phyloP scores from a whole-genome alignment of 2,329 filamentous ascomycete genomes.

The Chaetomium sp. region DNA sequence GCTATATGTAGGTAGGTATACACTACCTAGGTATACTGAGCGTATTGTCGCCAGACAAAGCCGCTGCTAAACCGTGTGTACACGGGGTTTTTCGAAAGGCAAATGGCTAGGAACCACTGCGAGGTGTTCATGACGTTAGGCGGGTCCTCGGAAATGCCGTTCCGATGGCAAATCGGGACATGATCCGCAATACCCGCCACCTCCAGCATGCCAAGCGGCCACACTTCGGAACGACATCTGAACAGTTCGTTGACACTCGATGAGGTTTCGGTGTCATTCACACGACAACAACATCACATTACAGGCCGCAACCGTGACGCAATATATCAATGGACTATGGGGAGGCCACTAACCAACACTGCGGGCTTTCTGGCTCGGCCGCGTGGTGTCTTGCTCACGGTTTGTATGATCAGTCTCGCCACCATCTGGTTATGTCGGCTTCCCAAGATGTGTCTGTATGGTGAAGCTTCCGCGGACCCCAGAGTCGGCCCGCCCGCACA shows the following conservation, averaged over 20 bases:
- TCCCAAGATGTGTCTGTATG: constrained; percentile 34
- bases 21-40: no score
- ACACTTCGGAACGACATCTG: background rate
- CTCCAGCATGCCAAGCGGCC: background rate
- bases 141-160: background rate
- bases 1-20: no score
- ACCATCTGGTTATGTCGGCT: constrained; percentile 36
- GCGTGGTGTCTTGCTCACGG: constrained; percentile 30
- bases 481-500: constrained; percentile 16
- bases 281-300: background rate
- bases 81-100: no score
- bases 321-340: constrained; percentile 8
- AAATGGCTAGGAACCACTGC: no score
- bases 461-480: constrained; percentile 22
- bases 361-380: constrained; percentile 25
- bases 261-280: background rate
- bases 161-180: constrained; percentile 10
- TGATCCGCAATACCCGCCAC: background rate
- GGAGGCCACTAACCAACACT: constrained; percentile 1
- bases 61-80: no score
- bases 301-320: background rate
- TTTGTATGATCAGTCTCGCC: constrained; percentile 33
- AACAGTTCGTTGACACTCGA: background rate
- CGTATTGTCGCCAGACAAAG: no score
- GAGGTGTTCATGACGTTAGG: no score